Percentiles rank a stretch among this genome's conserved stretches.
Evolutionary conservation across 768 basidiomycete genomes (phyloP).

Genomic region (Tulasnella sp.): DNA sequence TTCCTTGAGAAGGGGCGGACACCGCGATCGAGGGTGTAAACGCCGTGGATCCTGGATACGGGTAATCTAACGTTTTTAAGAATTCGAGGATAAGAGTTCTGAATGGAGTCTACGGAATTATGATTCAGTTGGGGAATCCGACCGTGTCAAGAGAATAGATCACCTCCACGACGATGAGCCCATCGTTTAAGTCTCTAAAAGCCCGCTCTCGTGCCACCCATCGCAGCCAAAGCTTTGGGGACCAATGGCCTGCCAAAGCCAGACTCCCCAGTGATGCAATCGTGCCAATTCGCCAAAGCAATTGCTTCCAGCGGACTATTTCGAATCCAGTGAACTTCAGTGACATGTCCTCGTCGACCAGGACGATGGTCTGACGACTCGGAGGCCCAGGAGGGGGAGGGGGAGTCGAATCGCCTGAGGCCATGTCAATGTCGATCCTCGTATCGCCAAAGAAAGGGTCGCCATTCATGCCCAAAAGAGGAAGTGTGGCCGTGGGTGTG

Average conservation of each 20-base stretch:
- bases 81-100: constrained; percentile 78
- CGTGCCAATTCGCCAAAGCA: constrained; percentile 69
- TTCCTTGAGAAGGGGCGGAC: constrained; percentile 34
- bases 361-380: constrained; percentile 78
- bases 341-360: constrained; percentile 85
- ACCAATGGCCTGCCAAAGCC: constrained; percentile 85
- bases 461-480: constrained; percentile 52
- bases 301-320: constrained; percentile 55
- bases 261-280: constrained; percentile 66
- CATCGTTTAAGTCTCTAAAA: constrained; percentile 60
- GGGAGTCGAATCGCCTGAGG: constrained; percentile 43
- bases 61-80: constrained; percentile 63
- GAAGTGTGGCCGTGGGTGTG: constrained; percentile 56
- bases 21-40: constrained; percentile 50
- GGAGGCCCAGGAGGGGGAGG: constrained; percentile 75
- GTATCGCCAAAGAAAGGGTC: constrained; percentile 81
- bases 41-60: constrained; percentile 73
- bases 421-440: constrained; percentile 74
- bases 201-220: constrained; percentile 81
- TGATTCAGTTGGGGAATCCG: background rate
- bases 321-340: constrained; percentile 87
- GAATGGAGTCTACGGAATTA: constrained; percentile 63
- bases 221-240: constrained; percentile 85
- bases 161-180: constrained; percentile 89
- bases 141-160: constrained; percentile 36